Evolutionary conservation across 495 filamentous ascomycete genomes (phyloP).

Genomic region (Penicillium coffeae): DNA sequence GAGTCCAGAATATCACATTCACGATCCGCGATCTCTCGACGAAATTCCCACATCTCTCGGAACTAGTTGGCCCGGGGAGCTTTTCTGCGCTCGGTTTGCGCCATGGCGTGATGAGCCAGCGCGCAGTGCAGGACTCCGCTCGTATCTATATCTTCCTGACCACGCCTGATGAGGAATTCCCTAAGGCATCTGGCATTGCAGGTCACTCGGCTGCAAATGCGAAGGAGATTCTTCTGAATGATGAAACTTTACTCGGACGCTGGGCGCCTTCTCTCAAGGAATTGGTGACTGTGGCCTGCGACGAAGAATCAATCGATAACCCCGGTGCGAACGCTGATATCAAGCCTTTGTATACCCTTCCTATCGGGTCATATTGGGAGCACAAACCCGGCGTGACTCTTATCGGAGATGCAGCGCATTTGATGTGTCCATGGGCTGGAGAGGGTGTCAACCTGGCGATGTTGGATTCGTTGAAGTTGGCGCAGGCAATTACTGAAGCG

Average conservation of each 20-base stretch:
- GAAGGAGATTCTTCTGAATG: constrained; percentile 27
- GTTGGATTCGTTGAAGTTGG: constrained; percentile 52
- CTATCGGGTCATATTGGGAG: constrained; percentile 48
- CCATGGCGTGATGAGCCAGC: constrained; percentile 30
- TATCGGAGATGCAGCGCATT: constrained; percentile 59
- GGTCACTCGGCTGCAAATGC: constrained; percentile 20
- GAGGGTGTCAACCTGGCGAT: constrained; percentile 59
- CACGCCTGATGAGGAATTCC: constrained; percentile 26
- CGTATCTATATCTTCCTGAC: constrained; percentile 38
- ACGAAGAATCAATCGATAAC: constrained; percentile 24
- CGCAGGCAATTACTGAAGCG: constrained; percentile 28
- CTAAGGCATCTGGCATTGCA: constrained; percentile 19
- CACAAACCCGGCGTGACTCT: constrained; percentile 43
- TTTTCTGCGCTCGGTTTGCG: constrained; percentile 25
- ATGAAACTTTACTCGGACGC: constrained; percentile 25
- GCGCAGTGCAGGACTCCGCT: constrained; percentile 35
- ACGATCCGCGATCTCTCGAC: constrained; percentile 17
- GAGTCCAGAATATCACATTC: constrained; percentile 27
- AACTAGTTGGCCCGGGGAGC: constrained; percentile 19
- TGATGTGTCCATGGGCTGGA: constrained; percentile 59
- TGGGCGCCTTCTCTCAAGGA: constrained; percentile 35
- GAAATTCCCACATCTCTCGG: constrained; percentile 25
- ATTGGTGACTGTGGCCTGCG: constrained; percentile 35
- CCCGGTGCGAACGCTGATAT: constrained; percentile 18
- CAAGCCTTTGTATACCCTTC: constrained; percentile 47